A percentile compares a stretch with the other conserved stretches of the same genome.
Evolutionary conservation across 768 basidiomycete genomes (phyloP).

Genomic region (Gautieria morchelliformis): DNA sequence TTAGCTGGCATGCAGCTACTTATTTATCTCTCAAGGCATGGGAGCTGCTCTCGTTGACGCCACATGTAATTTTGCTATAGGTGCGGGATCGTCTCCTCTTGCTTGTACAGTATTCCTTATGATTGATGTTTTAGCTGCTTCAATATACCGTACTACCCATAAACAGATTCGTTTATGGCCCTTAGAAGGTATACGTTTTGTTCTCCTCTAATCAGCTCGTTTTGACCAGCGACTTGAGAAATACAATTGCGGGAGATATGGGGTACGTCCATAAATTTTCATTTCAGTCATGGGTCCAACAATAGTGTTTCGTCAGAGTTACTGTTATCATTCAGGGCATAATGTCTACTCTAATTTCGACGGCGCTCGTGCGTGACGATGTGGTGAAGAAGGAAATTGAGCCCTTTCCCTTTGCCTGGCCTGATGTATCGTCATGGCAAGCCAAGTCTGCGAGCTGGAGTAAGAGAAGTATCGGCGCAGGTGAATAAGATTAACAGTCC

Average conservation of each 20-base stretch:
- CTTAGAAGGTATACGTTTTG: background rate
- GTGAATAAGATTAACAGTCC: background rate
- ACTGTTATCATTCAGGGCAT: slow-evolving; percentile 6
- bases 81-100: background rate
- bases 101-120: background rate
- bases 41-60: background rate
- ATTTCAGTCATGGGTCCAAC: background rate
- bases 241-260: slow-evolving; percentile 5
- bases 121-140: background rate
- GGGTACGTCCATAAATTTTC: background rate
- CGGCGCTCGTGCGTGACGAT: background rate
- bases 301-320: background rate
- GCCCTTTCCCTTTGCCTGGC: background rate
- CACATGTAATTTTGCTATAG: background rate
- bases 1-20: too few relatives aligned
- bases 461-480: background rate
- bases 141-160: background rate
- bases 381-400: background rate
- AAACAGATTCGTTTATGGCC: slow-evolving; percentile 6
- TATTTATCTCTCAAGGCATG: background rate
- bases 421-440: background rate
- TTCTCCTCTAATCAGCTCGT: background rate
- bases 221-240: background rate
- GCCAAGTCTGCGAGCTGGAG: background rate
- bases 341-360: background rate